These are phyloP conservation scores for Cyphellophora europaea DNA, from an alignment of 2,329 filamentous ascomycete species.

Conservation along the genomic window DNA sequence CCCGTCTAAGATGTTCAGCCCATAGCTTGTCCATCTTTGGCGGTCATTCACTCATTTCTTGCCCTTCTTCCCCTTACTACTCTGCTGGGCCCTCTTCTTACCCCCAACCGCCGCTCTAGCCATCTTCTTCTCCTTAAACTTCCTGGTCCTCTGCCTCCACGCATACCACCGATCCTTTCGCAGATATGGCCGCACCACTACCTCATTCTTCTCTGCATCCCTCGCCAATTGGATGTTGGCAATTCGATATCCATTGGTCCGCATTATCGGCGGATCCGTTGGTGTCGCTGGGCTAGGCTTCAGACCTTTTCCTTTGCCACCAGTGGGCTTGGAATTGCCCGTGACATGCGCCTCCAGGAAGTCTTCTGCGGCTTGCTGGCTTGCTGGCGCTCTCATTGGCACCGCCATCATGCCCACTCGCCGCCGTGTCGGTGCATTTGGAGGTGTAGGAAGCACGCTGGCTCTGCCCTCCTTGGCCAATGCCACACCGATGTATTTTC, in stretches of 20 bases:
- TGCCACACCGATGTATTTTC: slow-evolving; percentile 90
- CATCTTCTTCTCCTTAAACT: slow-evolving; percentile 30
- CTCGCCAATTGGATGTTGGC: slow-evolving; percentile 36
- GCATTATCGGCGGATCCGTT: slow-evolving; percentile 21
- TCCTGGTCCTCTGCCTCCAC: slow-evolving; percentile 51
- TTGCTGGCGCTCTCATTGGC: slow-evolving; percentile 20
- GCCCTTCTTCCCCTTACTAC: too few species aligned
- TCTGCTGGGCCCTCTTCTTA: too few species aligned
- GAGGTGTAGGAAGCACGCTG: slow-evolving; percentile 68
- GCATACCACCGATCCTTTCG: slow-evolving; percentile 54
- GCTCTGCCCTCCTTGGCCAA: slow-evolving; percentile 56
- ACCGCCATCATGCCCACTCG: slow-evolving; percentile 63
- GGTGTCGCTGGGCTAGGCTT: slow-evolving; percentile 13
- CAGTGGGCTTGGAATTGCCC: slow-evolving; percentile 13
- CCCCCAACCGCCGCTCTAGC: slow-evolving; percentile 58
- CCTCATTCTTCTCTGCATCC: slow-evolving; percentile 41
- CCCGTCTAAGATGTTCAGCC: too few species aligned
- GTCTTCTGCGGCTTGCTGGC: slow-evolving; percentile 6
- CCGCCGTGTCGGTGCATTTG: slow-evolving; percentile 63
- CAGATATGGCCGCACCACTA: slow-evolving; percentile 47
- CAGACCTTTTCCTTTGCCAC: slow-evolving; percentile 4
- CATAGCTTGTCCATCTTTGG: too few species aligned
- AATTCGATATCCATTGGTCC: slow-evolving; percentile 32
- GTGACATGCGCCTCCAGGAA: slow-evolving; percentile 1
- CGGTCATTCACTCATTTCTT: too few species aligned